Evolutionary conservation across 2,329 filamentous ascomycete genomes (phyloP).

Genomic region (Fusarium avenaceum): DNA sequence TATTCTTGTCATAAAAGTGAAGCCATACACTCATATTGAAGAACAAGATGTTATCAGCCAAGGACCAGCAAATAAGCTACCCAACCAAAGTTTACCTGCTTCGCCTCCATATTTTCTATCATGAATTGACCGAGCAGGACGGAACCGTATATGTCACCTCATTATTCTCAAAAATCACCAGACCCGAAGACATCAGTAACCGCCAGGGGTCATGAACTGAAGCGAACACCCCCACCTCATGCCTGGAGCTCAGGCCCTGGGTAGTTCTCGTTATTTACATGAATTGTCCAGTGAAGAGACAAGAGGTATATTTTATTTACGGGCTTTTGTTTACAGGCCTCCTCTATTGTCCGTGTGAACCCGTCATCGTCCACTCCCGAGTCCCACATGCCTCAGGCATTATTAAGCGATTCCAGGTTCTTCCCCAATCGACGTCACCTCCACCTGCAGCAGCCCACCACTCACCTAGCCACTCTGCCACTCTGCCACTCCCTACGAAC

Average conservation of each 20-base stretch:
- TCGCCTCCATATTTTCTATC: constrained; percentile 6
- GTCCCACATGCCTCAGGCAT: constrained; percentile 24
- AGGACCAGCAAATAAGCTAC: neutral
- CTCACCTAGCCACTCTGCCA: too few species aligned
- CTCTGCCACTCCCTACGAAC: neutral
- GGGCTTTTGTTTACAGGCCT: neutral
- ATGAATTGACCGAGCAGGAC: constrained; percentile 1
- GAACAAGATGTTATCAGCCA: neutral
- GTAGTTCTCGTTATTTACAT: neutral
- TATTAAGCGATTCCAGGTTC: neutral
- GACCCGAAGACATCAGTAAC: constrained; percentile 28
- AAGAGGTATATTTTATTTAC: neutral
- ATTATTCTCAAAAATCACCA: constrained; percentile 47
- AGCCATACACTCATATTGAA: constrained; percentile 9
- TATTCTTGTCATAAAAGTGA: neutral
- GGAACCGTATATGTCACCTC: constrained; percentile 40
- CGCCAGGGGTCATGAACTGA: constrained; percentile 2
- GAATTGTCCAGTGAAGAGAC: constrained; percentile 1
- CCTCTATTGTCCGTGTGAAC: neutral
- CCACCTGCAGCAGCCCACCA: neutral
- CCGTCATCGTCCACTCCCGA: constrained; percentile 3
- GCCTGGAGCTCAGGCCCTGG: constrained; percentile 1
- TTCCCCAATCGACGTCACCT: constrained; percentile 13
- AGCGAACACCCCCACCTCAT: constrained; percentile 7
- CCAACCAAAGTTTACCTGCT: neutral